Conservation (phyloP, 148 eudicot genomes). For the Rhododendron ferrugineum region DNA sequence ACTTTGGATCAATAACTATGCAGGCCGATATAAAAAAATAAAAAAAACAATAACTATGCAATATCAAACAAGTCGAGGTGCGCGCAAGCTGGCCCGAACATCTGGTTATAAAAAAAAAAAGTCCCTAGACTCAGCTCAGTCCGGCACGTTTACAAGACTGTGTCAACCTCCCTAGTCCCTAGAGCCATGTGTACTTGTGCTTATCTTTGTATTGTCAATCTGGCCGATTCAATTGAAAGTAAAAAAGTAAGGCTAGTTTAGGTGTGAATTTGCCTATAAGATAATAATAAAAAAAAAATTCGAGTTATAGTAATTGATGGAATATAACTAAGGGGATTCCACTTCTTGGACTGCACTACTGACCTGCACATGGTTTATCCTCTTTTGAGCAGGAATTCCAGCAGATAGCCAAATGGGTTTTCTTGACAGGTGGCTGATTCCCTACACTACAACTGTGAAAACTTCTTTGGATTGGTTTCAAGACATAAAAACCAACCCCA, state of each 20-base stretch:
- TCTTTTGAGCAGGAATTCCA: background rate
- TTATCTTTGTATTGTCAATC: conserved; percentile 2
- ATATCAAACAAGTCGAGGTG: background rate
- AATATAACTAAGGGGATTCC: background rate
- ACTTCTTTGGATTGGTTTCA: background rate
- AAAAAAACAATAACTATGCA: background rate
- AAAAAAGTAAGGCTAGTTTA: conserved; percentile 6
- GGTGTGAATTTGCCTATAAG: conserved; percentile 8
- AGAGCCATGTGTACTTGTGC: background rate
- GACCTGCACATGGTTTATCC: conserved; percentile 33
- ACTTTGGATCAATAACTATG: background rate
- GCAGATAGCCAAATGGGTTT: conserved; percentile 17
- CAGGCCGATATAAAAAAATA: too few species aligned
- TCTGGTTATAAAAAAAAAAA: background rate
- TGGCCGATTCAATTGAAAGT: background rate
- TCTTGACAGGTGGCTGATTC: conserved; percentile 30
- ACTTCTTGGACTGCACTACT: conserved; percentile 2
- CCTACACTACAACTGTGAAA: background rate
- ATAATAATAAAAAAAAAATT: background rate
- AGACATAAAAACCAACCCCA: conserved; percentile 13
- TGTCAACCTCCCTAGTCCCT: background rate
- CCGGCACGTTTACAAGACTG: background rate
- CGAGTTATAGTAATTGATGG: background rate
- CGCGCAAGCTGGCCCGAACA: too few species aligned
- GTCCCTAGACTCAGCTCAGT: background rate